Evolutionary conservation across 1,139 yeast genomes (phyloP).

Genomic region (Sporopachydermia cereana): DNA sequence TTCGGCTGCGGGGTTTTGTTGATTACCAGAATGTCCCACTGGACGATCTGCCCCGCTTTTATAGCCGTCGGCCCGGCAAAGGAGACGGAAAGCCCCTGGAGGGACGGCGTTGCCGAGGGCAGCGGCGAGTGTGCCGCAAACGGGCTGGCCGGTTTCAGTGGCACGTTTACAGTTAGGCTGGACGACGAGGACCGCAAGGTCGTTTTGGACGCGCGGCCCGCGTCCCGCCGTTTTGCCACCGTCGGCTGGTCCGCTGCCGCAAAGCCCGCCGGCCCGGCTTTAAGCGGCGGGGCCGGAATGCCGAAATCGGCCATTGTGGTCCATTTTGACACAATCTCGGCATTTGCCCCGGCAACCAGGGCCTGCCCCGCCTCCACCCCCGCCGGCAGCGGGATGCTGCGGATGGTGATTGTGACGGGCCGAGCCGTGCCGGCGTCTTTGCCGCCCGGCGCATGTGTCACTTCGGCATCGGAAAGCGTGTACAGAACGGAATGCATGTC

Average conservation of each 20-base stretch:
- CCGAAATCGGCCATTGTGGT: slow-evolving; percentile 50
- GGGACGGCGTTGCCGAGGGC: not conserved
- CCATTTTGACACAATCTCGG: slow-evolving; percentile 43
- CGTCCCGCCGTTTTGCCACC: not conserved
- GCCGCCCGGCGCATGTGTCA: slow-evolving; percentile 9
- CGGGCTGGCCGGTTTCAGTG: slow-evolving; percentile 21
- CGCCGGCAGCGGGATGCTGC: slow-evolving; percentile 14
- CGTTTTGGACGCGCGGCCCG: slow-evolving; percentile 14
- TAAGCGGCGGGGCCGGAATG: slow-evolving; percentile 31
- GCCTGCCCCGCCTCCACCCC: slow-evolving; percentile 22
- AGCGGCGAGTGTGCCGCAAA: not conserved
- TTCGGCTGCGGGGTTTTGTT: slow-evolving; percentile 34
- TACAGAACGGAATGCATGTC: slow-evolving; percentile 24
- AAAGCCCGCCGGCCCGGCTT: slow-evolving; percentile 9
- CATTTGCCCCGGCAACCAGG: slow-evolving; percentile 16
- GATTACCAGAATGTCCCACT: slow-evolving; percentile 58
- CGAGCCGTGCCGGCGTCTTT: not conserved
- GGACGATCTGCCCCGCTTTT: slow-evolving; percentile 46
- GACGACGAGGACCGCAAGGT: slow-evolving; percentile 22
- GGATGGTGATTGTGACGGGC: slow-evolving; percentile 15
- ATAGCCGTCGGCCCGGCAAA: slow-evolving; percentile 55
- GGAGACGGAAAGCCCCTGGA: slow-evolving; percentile 40
- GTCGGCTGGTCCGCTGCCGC: not conserved
- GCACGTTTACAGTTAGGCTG: slow-evolving; percentile 33
- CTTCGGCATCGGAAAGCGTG: slow-evolving; percentile 17